A percentile compares a stretch with the other conserved stretches of the same genome.
Conservation (phyloP, 345 rosid species). For the Microcos paniculata region DNA sequence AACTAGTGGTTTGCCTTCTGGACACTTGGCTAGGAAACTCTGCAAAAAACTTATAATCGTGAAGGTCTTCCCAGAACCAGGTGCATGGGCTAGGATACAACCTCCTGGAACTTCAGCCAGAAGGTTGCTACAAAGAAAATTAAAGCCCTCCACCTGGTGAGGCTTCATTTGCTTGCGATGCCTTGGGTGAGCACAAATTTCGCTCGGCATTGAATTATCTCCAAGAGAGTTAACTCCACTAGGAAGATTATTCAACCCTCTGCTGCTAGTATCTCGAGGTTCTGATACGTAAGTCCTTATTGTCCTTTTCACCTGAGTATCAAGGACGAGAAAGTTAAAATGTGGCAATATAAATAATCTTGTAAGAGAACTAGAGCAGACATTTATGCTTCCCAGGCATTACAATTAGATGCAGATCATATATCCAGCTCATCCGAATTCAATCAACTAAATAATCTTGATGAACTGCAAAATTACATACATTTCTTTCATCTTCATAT, state of each 20-base stretch:
- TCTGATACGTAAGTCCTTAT: conserved; percentile 38
- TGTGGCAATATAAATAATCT: neutral
- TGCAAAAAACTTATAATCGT: conserved; percentile 64
- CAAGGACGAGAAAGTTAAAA: neutral
- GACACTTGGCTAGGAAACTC: conserved; percentile 56
- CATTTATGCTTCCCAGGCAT: no score
- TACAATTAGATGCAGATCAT: no score
- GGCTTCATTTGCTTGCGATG: conserved; percentile 61
- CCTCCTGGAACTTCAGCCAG: conserved; percentile 64
- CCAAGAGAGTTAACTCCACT: conserved; percentile 32
- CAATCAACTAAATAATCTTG: neutral
- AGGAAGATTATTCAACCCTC: conserved; percentile 22
- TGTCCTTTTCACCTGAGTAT: conserved; percentile 44
- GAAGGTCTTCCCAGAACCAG: conserved; percentile 68
- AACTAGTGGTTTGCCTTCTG: conserved; percentile 52
- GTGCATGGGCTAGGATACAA: conserved; percentile 73
- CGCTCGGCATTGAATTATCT: conserved; percentile 36
- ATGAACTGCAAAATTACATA: neutral
- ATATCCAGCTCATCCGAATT: no score
- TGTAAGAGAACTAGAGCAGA: no score
- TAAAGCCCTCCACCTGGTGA: conserved; percentile 61
- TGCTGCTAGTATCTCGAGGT: conserved; percentile 27
- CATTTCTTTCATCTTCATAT: neutral
- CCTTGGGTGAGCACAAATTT: conserved; percentile 52
- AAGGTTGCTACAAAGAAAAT: conserved; percentile 55